A percentile compares a stretch with the other conserved stretches of the same genome.
Conservation (phyloP, 306 rosid genomes). For the Vigna angularis region DNA sequence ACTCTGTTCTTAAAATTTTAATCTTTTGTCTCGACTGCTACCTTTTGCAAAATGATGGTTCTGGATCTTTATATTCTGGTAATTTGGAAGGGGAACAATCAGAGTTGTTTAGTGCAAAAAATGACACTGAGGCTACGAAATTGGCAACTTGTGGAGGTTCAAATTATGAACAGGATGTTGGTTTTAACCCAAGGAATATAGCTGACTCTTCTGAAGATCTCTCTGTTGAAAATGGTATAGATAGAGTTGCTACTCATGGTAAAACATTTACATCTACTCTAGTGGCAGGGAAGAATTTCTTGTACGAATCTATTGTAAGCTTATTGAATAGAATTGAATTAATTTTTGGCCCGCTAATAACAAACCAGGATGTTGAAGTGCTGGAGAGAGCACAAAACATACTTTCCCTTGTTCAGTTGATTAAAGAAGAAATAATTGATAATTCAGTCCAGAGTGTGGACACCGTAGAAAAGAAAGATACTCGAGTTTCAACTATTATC, state of each 20-base stretch:
- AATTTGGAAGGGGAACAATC: slow-evolving; percentile 44
- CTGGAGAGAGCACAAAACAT: slow-evolving; percentile 80
- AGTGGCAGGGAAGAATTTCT: slow-evolving; percentile 46
- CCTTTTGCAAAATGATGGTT: slow-evolving; percentile 54
- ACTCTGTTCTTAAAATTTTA: slow-evolving; percentile 75
- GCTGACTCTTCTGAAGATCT: slow-evolving; percentile 53
- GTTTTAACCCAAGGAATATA: slow-evolving; percentile 58
- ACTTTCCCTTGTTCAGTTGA: slow-evolving; percentile 67
- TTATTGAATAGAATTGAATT: slow-evolving; percentile 64
- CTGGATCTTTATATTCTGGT: slow-evolving; percentile 41
- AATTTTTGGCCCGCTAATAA: slow-evolving; percentile 62
- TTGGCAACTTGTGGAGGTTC: slow-evolving; percentile 50
- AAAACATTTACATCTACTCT: slow-evolving; percentile 45
- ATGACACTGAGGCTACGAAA: slow-evolving; percentile 47
- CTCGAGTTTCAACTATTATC: slow-evolving; percentile 54
- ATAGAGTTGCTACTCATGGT: slow-evolving; percentile 41
- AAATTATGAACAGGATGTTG: slow-evolving; percentile 55
- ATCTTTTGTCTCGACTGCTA: slow-evolving; percentile 68
- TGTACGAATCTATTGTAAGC: slow-evolving; percentile 55
- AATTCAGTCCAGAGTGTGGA: slow-evolving; percentile 48
- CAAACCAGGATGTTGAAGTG: slow-evolving; percentile 80
- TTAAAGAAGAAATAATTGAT: slow-evolving; percentile 56
- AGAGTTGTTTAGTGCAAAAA: slow-evolving; percentile 44
- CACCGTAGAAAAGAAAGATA: slow-evolving; percentile 47
- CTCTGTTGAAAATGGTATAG: slow-evolving; percentile 45